phyloP scores from a whole-genome alignment of 352 stramenopile species.

The Globisporangium barbulae region DNA sequence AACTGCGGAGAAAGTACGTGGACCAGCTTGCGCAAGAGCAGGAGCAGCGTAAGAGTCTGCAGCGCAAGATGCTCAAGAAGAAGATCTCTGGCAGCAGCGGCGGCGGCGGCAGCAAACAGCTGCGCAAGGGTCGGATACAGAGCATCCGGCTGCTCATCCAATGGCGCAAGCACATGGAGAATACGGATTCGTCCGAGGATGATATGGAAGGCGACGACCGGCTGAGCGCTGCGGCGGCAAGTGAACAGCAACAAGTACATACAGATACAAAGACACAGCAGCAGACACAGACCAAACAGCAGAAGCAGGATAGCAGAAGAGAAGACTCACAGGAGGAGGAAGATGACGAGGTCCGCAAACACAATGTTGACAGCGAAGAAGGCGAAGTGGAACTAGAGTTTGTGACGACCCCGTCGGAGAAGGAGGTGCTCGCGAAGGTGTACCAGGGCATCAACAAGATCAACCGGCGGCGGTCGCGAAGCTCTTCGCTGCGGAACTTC shows the following conservation, averaged over 20 bases:
- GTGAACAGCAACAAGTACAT: background rate
- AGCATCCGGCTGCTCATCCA: constrained; percentile 75
- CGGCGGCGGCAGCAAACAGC: constrained; percentile 17
- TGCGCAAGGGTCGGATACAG: constrained; percentile 43
- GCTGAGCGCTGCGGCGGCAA: background rate
- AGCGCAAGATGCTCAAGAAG: constrained; percentile 42
- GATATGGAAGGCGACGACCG: constrained; percentile 14
- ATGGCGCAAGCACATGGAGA: constrained; percentile 47
- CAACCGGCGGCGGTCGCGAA: constrained; percentile 64
- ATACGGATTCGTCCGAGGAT: constrained; percentile 12
- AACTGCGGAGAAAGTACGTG: constrained; percentile 52
- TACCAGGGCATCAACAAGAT: constrained; percentile 73
- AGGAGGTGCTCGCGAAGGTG: constrained; percentile 63
- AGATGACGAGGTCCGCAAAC: constrained; percentile 7
- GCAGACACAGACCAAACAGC: constrained; percentile 17
- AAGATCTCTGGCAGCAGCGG: constrained; percentile 22
- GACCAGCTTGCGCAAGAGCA: constrained; percentile 59
- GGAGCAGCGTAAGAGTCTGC: constrained; percentile 49
- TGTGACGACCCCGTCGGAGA: constrained; percentile 68
- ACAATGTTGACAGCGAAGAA: constrained; percentile 21
- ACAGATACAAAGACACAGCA: background rate
- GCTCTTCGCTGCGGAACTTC: constrained; percentile 52
- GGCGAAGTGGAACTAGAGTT: constrained; percentile 47
- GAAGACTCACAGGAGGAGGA: constrained; percentile 11
- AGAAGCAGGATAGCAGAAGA: constrained; percentile 16